Evolutionary conservation across 306 rosid species (phyloP).

Genomic region (Sindora glabra): DNA sequence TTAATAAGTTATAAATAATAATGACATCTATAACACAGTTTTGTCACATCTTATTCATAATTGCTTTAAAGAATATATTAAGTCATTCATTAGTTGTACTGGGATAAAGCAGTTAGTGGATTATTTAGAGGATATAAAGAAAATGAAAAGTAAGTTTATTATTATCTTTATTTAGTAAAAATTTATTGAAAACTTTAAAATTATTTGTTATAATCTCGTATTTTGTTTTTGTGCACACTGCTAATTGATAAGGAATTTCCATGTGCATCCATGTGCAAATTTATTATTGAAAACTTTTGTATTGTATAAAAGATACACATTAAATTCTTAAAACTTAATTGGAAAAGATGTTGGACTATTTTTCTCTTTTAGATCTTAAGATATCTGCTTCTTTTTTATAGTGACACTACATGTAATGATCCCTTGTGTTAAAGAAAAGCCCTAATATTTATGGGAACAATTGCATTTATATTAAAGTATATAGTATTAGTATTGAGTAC

Average conservation of each 20-base stretch:
- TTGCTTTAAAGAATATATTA: conserved; percentile 68
- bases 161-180: background rate
- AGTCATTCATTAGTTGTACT: conserved; percentile 62
- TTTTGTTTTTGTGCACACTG: background rate
- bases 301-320: background rate
- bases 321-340: background rate
- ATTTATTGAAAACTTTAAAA: too few species aligned
- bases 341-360: background rate
- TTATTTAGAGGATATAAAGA: conserved; percentile 63
- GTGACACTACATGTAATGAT: background rate
- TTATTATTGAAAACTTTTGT: background rate
- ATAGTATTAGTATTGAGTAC: background rate
- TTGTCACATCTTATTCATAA: conserved; percentile 82
- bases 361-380: background rate
- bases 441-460: background rate
- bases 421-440: background rate
- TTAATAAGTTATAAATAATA: conserved; percentile 58
- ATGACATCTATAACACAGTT: conserved; percentile 56
- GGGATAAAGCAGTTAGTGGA: conserved; percentile 61
- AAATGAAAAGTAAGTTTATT: conserved; percentile 62
- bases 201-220: background rate
- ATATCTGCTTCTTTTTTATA: background rate
- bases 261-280: background rate
- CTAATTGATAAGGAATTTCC: background rate
- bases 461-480: background rate